phyloP scores from a whole-genome alignment of 2,329 filamentous ascomycete genomes.

The Aureobasidium uvarum region DNA sequence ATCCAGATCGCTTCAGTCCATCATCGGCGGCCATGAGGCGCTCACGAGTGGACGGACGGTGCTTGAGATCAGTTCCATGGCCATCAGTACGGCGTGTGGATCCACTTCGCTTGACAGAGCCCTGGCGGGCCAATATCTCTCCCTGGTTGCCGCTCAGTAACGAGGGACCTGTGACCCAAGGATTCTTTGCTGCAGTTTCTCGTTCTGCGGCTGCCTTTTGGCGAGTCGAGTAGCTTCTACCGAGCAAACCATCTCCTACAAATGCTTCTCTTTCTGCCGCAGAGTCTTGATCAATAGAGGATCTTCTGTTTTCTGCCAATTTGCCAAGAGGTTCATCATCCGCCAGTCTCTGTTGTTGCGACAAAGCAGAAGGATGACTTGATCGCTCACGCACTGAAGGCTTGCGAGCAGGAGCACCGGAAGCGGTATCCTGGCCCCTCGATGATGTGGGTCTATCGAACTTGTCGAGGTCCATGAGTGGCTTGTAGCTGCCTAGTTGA shows the following conservation, averaged over 20 bases:
- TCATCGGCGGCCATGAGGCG: conserved; percentile 29
- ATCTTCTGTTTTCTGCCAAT: conserved; percentile 29
- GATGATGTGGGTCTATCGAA: conserved; percentile 52
- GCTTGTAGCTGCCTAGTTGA: conserved; percentile 64
- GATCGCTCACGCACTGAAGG: conserved; percentile 41
- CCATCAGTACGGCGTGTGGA: conserved; percentile 37
- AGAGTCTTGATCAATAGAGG: conserved; percentile 30
- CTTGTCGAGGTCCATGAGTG: conserved; percentile 62
- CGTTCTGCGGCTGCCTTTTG: conserved; percentile 43
- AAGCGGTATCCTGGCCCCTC: conserved; percentile 27
- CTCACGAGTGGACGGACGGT: conserved; percentile 26
- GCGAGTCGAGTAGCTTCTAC: conserved; percentile 51
- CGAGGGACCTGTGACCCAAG: conserved; percentile 59
- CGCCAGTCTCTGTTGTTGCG: conserved; percentile 31
- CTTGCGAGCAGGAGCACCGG: conserved; percentile 33
- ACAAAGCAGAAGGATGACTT: conserved; percentile 40
- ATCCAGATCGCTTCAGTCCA: conserved; percentile 48
- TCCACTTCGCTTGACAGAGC: conserved; percentile 32
- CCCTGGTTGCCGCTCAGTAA: conserved; percentile 50
- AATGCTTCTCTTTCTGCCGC: conserved; percentile 40
- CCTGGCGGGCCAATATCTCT: conserved; percentile 26
- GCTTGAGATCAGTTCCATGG: conserved; percentile 12
- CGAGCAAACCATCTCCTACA: conserved; percentile 49
- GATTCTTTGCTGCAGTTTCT: conserved; percentile 39
- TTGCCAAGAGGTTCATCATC: conserved; percentile 42